Base-by-base conservation (phyloP, 140 eudicot species). In the Ambrosia hybrid region DNA sequence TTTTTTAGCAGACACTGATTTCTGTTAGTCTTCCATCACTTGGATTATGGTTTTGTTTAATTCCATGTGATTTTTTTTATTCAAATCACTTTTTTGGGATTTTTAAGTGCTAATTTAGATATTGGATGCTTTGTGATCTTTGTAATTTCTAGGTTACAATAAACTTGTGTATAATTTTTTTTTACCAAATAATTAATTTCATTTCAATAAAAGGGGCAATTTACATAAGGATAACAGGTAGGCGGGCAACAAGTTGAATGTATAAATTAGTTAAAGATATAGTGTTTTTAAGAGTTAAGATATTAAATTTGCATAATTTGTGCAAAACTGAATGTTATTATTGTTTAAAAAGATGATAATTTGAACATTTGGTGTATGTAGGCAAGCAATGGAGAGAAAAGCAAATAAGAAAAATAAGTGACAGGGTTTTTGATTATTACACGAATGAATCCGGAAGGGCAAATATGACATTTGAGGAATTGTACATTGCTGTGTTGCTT, bases 371-470 rank as follows among this genome's bases (percentile, higher is more conserved):
- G 36, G 63, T 79, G 73, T 73, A 92, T 79, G 73, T 73, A 92
- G 98, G 98, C 49, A 92, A 87, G 82, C 82, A 85, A 72, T 89
- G 98, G 98, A 92, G 88, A 82, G 84, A 87, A 73, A 87, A 51
- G 26, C 87, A 92, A 65, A 82, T 92, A 73, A 71, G 77, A 43
- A 85, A 80, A 70, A 89, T 90, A 73, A 65, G 86, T 34, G 89
- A 90, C 84, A 85, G 82, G 78, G 89, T 89, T 43, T 90, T 87
- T 48, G 89, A 93, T 53, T 81, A 75, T 67, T 73, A 85, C 74
- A 84, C 82, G 84, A 78, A 72, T 72, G 91, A 82, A 9, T 51
- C 76, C 4, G 96, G 86, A 60, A 73, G 68, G 71, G 83, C 80
- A 43, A 80, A 52, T 67, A 52, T 90, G 81, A 67, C 83, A 45